Conservation (phyloP, 306 rosid genomes). For the Boehmeria nivea region DNA sequence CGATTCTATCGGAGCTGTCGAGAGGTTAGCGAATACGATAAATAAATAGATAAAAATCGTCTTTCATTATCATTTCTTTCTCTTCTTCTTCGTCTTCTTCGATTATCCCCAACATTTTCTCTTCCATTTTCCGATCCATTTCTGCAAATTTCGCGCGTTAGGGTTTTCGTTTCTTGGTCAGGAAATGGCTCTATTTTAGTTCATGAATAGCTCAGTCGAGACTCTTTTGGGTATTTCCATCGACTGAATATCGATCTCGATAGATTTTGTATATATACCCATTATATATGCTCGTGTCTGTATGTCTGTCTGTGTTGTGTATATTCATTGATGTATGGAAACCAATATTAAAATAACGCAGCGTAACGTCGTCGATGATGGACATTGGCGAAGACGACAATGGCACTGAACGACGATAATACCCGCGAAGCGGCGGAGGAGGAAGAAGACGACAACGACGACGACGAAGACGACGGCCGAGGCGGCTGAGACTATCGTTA, state of each 20-base stretch:
- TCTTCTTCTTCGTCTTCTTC: neutral
- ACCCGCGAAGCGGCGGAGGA: neutral
- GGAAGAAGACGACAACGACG: neutral
- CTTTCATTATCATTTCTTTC: neutral
- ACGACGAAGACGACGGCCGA: neutral
- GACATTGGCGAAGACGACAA: constrained; percentile 20
- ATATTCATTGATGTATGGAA: no score
- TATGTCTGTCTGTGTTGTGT: neutral
- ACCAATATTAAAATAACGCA: constrained; percentile 21
- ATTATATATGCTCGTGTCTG: neutral
- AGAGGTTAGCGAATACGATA: constrained; percentile 38
- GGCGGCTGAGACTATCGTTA: neutral
- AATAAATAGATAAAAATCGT: no score
- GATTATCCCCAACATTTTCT: constrained; percentile 11
- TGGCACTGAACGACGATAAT: constrained; percentile 3
- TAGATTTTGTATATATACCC: neutral
- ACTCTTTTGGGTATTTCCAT: neutral
- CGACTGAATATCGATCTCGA: neutral
- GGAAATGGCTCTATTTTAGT: neutral
- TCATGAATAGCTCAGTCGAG: no score
- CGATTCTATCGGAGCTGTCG: constrained; percentile 49
- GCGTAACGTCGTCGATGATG: constrained; percentile 48
- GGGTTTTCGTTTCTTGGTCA: constrained; percentile 33
- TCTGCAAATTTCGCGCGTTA: constrained; percentile 21
- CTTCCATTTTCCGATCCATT: neutral